A percentile compares a stretch with the other conserved stretches of the same genome.
These are phyloP conservation scores for Zostera marina DNA, from an alignment of 116 monocot species.

Conservation along the genomic window DNA sequence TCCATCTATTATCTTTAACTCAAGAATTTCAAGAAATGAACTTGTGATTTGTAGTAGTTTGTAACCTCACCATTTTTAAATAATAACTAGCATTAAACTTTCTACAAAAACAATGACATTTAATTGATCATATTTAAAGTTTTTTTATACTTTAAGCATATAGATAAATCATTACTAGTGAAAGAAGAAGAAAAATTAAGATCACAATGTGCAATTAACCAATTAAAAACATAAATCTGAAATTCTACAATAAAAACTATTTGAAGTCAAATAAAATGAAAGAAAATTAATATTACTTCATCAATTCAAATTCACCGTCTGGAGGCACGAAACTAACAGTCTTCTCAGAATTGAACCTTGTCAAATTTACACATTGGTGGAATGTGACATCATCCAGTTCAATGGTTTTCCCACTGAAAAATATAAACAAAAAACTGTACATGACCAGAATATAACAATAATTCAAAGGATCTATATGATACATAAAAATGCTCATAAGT, in stretches of 20 bases:
- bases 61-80: no score
- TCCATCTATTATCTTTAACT: no score
- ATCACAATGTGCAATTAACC: neutral
- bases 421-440: conserved; percentile 1
- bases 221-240: no score
- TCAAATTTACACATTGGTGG: conserved; percentile 96
- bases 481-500: neutral
- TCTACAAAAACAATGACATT: neutral
- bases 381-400: conserved; percentile 99
- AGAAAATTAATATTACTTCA: conserved; percentile 53
- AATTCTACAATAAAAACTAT: neutral
- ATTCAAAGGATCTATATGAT: neutral
- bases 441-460: neutral
- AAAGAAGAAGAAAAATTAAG: no score
- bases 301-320: conserved; percentile 99
- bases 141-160: neutral
- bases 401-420: conserved; percentile 85
- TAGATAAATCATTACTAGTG: no score
- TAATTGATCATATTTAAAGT: neutral
- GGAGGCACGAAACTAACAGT: conserved; percentile 99
- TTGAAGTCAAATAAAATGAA: neutral
- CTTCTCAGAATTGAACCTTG: conserved; percentile 97
- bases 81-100: no score
- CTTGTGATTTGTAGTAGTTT: no score
- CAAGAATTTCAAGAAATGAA: no score